A percentile compares a stretch with the other conserved stretches of the same genome.
Evolutionary conservation across 257 asterid genomes (phyloP).

Genomic region (Solanum sejunctum): DNA sequence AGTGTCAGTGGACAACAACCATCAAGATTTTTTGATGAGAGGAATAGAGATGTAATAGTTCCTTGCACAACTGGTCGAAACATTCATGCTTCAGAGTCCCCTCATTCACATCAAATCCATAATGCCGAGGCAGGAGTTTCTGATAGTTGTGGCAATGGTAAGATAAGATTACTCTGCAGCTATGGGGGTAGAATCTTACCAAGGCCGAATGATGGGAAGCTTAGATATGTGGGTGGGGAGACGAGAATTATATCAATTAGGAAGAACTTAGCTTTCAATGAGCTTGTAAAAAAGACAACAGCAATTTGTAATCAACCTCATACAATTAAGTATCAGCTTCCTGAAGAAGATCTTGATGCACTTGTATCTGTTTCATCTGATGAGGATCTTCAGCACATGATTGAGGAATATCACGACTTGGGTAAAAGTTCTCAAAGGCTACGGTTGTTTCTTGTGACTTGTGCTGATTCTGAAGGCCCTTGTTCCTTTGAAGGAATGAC

Average conservation of each 20-base stretch:
- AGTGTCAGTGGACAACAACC: slow-evolving; percentile 9
- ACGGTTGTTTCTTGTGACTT: slow-evolving; percentile 58
- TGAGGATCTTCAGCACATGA: slow-evolving; percentile 88
- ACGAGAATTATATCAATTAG: slow-evolving; percentile 66
- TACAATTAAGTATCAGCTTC: slow-evolving; percentile 79
- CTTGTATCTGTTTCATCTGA: slow-evolving; percentile 75
- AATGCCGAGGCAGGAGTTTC: slow-evolving; percentile 16
- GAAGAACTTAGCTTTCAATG: slow-evolving; percentile 36
- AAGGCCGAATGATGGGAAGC: slow-evolving; percentile 77
- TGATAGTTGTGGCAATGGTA: slow-evolving; percentile 28
- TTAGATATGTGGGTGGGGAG: slow-evolving; percentile 86
- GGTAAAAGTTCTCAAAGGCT: slow-evolving; percentile 55
- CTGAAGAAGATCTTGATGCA: slow-evolving; percentile 88
- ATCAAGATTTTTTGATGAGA: slow-evolving; percentile 19
- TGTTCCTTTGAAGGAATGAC: slow-evolving; percentile 36
- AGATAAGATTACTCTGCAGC: slow-evolving; percentile 76
- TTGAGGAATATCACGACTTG: slow-evolving; percentile 71
- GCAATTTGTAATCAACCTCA: slow-evolving; percentile 54
- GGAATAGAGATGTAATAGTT: slow-evolving; percentile 17
- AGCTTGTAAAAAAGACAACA: slow-evolving; percentile 48
- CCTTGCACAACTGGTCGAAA: slow-evolving; percentile 7
- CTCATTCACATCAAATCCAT: slow-evolving; percentile 16
- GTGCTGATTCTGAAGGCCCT: slow-evolving; percentile 41
- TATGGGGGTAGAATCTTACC: slow-evolving; percentile 83
- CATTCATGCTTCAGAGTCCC: slow-evolving; percentile 25